Percentiles rank a stretch among this genome's conserved stretches.
Evolutionary conservation across 768 basidiomycete species (phyloP).

Genomic region (Pulveroboletus ravenelii): DNA sequence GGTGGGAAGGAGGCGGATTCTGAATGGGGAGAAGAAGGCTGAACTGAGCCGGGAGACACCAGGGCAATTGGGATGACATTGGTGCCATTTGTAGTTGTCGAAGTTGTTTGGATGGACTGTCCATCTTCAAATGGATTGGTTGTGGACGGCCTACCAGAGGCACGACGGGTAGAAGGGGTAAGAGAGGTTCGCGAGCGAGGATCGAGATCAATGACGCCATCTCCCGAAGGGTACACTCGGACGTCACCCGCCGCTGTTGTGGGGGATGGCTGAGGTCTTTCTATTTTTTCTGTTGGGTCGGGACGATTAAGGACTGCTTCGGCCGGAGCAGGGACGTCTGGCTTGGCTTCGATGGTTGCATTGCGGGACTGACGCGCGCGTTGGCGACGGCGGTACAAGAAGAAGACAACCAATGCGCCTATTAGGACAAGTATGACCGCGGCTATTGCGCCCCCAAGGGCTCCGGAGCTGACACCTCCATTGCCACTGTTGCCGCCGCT

Average conservation of each 20-base stretch:
- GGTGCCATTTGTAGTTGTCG: slow-evolving; percentile 69
- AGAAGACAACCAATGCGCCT: slow-evolving; percentile 45
- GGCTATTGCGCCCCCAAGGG: slow-evolving; percentile 69
- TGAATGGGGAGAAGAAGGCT: slow-evolving; percentile 34
- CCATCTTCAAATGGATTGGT: slow-evolving; percentile 74
- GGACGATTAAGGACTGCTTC: slow-evolving; percentile 76
- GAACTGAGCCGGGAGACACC: slow-evolving; percentile 53
- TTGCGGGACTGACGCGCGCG: slow-evolving; percentile 37
- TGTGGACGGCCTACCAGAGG: slow-evolving; percentile 18
- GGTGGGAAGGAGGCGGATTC: slow-evolving; percentile 14
- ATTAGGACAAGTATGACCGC: slow-evolving; percentile 58
- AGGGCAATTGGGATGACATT: slow-evolving; percentile 87
- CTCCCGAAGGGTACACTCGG: slow-evolving; percentile 46
- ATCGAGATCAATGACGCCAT: slow-evolving; percentile 57
- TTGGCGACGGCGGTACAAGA: slow-evolving; percentile 61
- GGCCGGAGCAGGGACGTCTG: slow-evolving; percentile 68
- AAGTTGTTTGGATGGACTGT: slow-evolving; percentile 74
- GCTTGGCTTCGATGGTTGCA: slow-evolving; percentile 37
- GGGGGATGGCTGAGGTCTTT: slow-evolving; percentile 41
- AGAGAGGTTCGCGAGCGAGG: slow-evolving; percentile 42
- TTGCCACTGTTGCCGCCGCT: slow-evolving; percentile 23
- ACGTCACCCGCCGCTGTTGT: slow-evolving; percentile 31
- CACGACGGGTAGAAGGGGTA: slow-evolving; percentile 1
- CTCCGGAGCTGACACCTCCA: slow-evolving; percentile 57
- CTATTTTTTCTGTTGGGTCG: slow-evolving; percentile 76